Percentiles rank a stretch among this genome's conserved stretches.
Conservation (phyloP, 1,139 yeast genomes). For the Scheffersomyces segobiensis region DNA sequence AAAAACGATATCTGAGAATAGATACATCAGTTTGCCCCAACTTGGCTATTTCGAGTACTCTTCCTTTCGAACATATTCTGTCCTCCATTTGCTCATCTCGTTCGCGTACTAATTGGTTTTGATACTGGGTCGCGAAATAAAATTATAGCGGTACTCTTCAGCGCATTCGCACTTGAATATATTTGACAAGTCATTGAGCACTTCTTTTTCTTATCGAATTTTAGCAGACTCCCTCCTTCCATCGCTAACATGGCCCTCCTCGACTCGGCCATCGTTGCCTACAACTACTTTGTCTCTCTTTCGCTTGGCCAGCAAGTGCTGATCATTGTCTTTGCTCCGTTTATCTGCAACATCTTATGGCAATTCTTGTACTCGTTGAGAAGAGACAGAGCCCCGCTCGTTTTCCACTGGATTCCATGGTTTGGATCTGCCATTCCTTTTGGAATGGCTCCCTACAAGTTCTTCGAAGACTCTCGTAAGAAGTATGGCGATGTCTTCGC, state of each 20-base stretch:
- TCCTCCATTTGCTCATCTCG: not conserved
- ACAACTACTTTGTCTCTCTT: slow-evolving; percentile 26
- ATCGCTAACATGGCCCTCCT: slow-evolving; percentile 27
- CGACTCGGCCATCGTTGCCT: slow-evolving; percentile 21
- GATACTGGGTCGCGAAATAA: not conserved
- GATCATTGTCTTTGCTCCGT: slow-evolving; percentile 45
- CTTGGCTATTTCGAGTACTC: not conserved
- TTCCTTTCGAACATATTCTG: not conserved
- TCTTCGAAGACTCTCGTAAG: slow-evolving; percentile 73
- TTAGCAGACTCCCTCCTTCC: slow-evolving; percentile 10
- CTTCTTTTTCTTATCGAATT: slow-evolving; percentile 4
- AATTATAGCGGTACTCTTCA: not conserved
- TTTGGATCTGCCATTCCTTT: slow-evolving; percentile 85
- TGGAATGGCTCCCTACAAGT: slow-evolving; percentile 92
- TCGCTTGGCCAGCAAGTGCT: slow-evolving; percentile 34
- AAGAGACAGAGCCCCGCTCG: slow-evolving; percentile 84
- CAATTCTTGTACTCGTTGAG: slow-evolving; percentile 72
- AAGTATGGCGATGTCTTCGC: slow-evolving; percentile 93
- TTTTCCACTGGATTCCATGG: slow-evolving; percentile 94
- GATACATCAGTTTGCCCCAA: not conserved
- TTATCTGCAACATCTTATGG: slow-evolving; percentile 63
- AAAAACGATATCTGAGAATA: not conserved
- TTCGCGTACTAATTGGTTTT: not conserved
- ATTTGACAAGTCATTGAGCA: not conserved
- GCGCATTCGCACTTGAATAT: not conserved